Evolutionary conservation across 2,329 filamentous ascomycete species (phyloP), one percentile per base, ranked within the genome.

Genomic region (Cordyceps farinosa): DNA sequence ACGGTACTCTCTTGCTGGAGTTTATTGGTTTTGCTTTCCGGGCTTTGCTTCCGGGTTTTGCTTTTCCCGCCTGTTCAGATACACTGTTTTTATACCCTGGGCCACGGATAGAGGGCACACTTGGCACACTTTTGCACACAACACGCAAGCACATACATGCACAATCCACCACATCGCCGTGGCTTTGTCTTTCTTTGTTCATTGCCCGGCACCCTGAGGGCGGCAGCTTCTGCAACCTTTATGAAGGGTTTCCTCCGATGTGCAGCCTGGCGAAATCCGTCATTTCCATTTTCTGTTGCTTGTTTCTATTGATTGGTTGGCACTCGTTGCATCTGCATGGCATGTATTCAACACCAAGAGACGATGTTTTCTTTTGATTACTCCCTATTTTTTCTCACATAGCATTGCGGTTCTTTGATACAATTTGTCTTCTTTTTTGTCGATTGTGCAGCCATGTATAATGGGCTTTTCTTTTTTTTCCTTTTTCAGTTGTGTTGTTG

Each of bases 1-100:
- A 40, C 7, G 11, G 13, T 51, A 22, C 17, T 27, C 47, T 60
- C 42, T 30, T 13, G 22, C 30, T 17, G 50, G 50, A 61, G 59
- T 61, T 44, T 29, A 22, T 36, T 53, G 48, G 38, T 32, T 48
- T 52, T 52, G 30, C 17, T 38, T 48, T 58, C 10, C 44, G 13
- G 29, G 27, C 27, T 38, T 34, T 42, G 40, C 51, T 61, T 22
- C 22, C 22, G 22, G 22, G 22, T 52, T 52, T 45, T 55, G 32
- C 38, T 54, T 44, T 34, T 34, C 44, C 47, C 48, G 40, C 13
- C 51, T 54, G 58, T 45, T 51, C 47, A 52, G 57, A 60, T 53
- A 44, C 30, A 53, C 42, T 54, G 50, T 54, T 59, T 56, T 63
- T 65, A 63, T 65, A 52, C 55, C 54, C 48, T 54, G 30, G 60